Base-by-base conservation (phyloP, 768 basidiomycete species). In the Hypholoma fasciculare region DNA sequence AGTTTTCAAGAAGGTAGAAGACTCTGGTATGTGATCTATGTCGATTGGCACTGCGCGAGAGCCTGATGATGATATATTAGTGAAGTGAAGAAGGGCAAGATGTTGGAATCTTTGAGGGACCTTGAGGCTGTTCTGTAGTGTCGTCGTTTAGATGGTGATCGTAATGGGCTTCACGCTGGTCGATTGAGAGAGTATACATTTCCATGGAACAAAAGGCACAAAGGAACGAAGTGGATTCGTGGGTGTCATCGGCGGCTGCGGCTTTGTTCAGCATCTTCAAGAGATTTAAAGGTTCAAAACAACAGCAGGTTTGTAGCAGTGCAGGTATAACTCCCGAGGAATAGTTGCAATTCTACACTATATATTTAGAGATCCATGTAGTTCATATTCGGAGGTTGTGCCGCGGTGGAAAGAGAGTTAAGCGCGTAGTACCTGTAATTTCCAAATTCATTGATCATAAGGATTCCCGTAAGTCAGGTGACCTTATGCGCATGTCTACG, bases 161-260 rank as follows among this genome's bases (percentile, higher is more conserved):
- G 63, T 86, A 89, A 63, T 92, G 90, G 11, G 67, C 63, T 53
- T 80, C 68, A 23, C 85, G 81, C 60, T 82, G 67, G 1, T 60
- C 13, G 0, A 67, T 49, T 6, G 76, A 69, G 44, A 82, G 64
- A 4, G 64, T 61, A 14, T 71, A 65, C 11, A 92, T 69, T 52
- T 78, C 72, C 16, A 40, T 11, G 14, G 59, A 52, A 63, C 90
- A 92, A 49, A 89, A 67, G 48, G 78, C 81, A 67, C 88, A 90
- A 42, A 67, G 56, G 55, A 69, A 30, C 17, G 56, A 47, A 27
- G 54, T 37, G n/a, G 52, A 48, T 14, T 53, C 36, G 20, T 48
- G 42, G 36, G 44, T 13, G 26, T 40, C 57, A 30, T 39, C 23
- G 2, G 12, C 19, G 23, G 36, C 46, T 46, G 49, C 27, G 7